A percentile compares a stretch with the other conserved stretches of the same genome.
Evolutionary conservation across 257 asterid species (phyloP).

Genomic region (Jasminum sambac): DNA sequence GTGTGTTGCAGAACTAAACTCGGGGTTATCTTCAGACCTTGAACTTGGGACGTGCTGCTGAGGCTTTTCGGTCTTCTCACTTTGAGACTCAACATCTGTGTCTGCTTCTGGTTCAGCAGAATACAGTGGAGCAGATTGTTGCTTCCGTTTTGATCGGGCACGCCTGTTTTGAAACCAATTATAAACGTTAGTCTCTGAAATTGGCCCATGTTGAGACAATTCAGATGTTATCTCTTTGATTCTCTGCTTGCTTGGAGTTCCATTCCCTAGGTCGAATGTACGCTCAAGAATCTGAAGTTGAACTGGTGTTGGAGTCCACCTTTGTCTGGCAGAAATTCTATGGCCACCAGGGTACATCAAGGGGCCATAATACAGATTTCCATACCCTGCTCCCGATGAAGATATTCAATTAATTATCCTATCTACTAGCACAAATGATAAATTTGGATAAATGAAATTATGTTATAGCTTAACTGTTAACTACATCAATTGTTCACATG

Average conservation of each 20-base stretch:
- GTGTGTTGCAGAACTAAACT: conserved; percentile 40
- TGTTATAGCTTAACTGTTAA: too few relatives aligned
- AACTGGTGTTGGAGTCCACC: conserved; percentile 94
- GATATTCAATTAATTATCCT: neutral
- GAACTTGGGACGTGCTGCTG: conserved; percentile 51
- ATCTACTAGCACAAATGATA: too few relatives aligned
- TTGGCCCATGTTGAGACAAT: conserved; percentile 88
- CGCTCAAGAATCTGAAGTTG: conserved; percentile 95
- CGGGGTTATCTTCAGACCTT: conserved; percentile 55
- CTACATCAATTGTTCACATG: too few relatives aligned
- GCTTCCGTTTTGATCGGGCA: conserved; percentile 94
- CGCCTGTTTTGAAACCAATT: conserved; percentile 99
- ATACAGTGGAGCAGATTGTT: conserved; percentile 55
- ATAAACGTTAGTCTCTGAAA: conserved; percentile 90
- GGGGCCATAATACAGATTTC: conserved; percentile 81
- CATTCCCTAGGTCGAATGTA: conserved; percentile 84
- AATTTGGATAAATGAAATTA: too few relatives aligned
- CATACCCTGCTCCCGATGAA: conserved; percentile 73
- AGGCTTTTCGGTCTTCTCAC: conserved; percentile 74
- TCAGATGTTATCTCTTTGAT: conserved; percentile 84
- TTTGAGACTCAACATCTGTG: conserved; percentile 85
- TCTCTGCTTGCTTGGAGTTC: conserved; percentile 95
- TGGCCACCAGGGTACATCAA: conserved; percentile 70
- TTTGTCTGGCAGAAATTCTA: conserved; percentile 79
- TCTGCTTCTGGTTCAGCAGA: conserved; percentile 82